Base-by-base conservation (phyloP, 768 basidiomycete genomes). In the Naganishia onofrii region DNA sequence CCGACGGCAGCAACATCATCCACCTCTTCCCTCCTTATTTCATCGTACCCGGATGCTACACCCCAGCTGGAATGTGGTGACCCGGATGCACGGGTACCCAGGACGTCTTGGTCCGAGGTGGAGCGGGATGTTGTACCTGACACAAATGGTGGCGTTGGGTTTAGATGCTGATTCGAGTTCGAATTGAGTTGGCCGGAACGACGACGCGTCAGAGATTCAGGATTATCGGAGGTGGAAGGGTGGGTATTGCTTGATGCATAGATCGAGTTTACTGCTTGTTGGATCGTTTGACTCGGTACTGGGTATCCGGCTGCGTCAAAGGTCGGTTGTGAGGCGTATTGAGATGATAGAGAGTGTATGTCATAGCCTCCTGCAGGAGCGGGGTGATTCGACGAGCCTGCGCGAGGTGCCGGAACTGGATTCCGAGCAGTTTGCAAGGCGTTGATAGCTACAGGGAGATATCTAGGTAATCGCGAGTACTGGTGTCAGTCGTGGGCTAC, bases 41-140 rank as follows among this genome's bases (percentile, higher is more conserved):
- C 60, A 28, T 63, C 60, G 38, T 63, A 63, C 42, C 60, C 60
- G 36, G 60, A 63, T 12, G 60, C 60, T 26, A 63, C 60, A 2
- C 60, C 60, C 60, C 60, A 63, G 19, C 60, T 63, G 42, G 38
- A 42, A n/a, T 29, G 36, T 3, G 60, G 46, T 3, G 60, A 63
- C n/a, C 60, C 60, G 9, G 60, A 44, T 1, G n/a, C 60, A 12
- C 28, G 36, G 5, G 60, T 63, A 29, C 48, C 48, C 3, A 42
- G 42, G n/a, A 63, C 23, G 23, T 63, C 60, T 63, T 63, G 60
- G 42, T 63, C 60, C 7, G 60, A 63, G 9, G 26, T 19, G 15
- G 60, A 63, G 21, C 60, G 60, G 10, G 60, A 63, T 9, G 60
- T 44, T 15, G 60, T n/a, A 23, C 38, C 60, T 12, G 60, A 63